Evolutionary conservation across 495 filamentous ascomycete species (phyloP), one percentile per base, ranked within the genome.

Genomic region (Tirmania nivea): DNA sequence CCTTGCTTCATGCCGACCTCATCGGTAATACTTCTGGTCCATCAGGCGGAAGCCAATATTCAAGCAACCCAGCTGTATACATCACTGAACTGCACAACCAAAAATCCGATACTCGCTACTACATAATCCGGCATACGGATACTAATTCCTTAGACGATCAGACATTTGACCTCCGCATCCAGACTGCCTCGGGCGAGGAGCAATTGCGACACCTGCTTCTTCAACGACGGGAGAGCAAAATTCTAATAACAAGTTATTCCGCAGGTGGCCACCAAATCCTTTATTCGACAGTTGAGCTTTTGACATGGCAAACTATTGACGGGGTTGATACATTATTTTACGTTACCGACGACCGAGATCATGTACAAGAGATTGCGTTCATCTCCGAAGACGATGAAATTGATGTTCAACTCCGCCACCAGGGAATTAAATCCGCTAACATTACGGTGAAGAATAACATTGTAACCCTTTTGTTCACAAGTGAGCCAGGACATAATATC

Each of bases 281-380:
- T 19, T 19, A 45, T 19, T 14, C 39, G 0, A 50, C 57, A 48
- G 17, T 51, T 60, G 48, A 47, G n/a, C 11, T 48, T 16, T 10
- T 42, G 36, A 35, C 31, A 20, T 14, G 64, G 66, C 63, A 0
- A 56, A 66, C 63, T 9, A 69, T 57, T 9, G 56, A 68, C 11
- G 67, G 68, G 35, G 58, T 61, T 17, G 61, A 69, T 31, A 45
- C 39, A 66, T 68, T 68, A 20, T 60, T 55, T 5, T 67, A 69
- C 49, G 60, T 54, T 34, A 42, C 61, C 7, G 66, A 0, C 66
- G 65, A 17, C 64, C 68, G 0, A 45, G 39, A 8, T 19, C 39
- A 45, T 14, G 8, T 14, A 8, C 39, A 45, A 8, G 39, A 45
- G 17, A 19, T 45, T 45, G 12, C 39, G 3, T 14, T 45, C 14